A percentile compares a stretch with the other conserved stretches of the same genome.
These are phyloP conservation scores for Nymphaea colorata DNA, from an alignment of 164 flowering plant genomes.

Conservation along the genomic window DNA sequence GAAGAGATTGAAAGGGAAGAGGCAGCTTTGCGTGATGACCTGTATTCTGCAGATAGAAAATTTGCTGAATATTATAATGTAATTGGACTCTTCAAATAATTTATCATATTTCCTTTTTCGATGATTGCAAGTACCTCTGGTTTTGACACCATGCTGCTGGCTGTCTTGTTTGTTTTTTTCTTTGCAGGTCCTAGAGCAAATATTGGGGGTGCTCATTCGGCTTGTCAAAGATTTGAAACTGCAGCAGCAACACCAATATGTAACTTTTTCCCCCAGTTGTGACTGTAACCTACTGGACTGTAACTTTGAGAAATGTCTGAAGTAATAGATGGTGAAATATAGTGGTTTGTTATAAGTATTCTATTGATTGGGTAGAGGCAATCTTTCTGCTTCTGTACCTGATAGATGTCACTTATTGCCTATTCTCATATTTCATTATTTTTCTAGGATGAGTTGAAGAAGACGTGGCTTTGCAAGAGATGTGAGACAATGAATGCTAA, in stretches of 20 bases:
- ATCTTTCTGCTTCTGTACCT: neutral
- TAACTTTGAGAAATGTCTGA: neutral
- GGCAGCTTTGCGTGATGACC: conserved; percentile 69
- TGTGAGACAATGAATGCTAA: conserved; percentile 97
- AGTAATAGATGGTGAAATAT: too few species aligned
- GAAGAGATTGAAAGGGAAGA: conserved; percentile 97
- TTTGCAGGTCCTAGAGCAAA: conserved; percentile 85
- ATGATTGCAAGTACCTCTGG: too few species aligned
- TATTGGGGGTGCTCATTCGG: conserved; percentile 83
- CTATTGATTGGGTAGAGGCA: neutral
- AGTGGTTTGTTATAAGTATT: neutral
- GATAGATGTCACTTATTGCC: too few species aligned
- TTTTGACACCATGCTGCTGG: too few species aligned
- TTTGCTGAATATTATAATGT: conserved; percentile 93
- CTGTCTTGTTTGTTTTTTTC: neutral
- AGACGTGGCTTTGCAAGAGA: conserved; percentile 85
- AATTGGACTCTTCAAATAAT: neutral
- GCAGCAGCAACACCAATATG: conserved; percentile 92
- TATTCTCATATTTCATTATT: neutral
- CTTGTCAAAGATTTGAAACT: conserved; percentile 97
- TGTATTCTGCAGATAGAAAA: conserved; percentile 86
- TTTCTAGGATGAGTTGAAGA: conserved; percentile 70
- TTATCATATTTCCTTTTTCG: too few species aligned
- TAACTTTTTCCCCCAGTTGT: conserved; percentile 20
- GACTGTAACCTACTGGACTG: neutral